phyloP scores from a whole-genome alignment of 1,284 basidiomycete species.

The Rhodofomes roseus region DNA sequence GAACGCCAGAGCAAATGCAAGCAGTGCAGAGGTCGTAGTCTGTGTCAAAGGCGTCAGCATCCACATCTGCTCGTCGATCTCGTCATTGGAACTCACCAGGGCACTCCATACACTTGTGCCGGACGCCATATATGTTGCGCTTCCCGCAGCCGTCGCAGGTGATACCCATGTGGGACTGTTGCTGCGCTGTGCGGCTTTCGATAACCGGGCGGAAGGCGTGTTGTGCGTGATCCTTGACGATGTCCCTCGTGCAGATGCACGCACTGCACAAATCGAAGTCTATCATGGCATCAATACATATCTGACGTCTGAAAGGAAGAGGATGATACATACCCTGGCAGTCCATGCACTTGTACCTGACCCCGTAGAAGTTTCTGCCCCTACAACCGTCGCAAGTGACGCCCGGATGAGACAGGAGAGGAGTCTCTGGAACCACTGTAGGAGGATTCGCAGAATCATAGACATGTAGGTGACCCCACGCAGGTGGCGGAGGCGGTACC shows the following conservation, averaged over 20 bases:
- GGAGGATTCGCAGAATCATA: background rate
- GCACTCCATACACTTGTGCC: constrained; percentile 63
- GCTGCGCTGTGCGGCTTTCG: background rate
- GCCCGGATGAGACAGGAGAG: background rate
- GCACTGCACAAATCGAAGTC: constrained; percentile 15
- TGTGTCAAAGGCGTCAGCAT: background rate
- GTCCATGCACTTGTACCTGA: constrained; percentile 70
- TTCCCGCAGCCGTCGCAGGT: constrained; percentile 67
- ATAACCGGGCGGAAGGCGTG: constrained; percentile 15
- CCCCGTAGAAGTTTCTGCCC: constrained; percentile 44
- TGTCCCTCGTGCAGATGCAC: constrained; percentile 7
- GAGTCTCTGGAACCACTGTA: background rate
- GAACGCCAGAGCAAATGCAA: constrained; percentile 52
- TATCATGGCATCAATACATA: constrained; percentile 4
- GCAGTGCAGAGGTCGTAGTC: constrained; percentile 70
- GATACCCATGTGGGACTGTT: constrained; percentile 36
- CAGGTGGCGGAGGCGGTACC: background rate
- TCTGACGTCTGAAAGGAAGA: constrained; percentile 2
- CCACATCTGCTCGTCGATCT: background rate
- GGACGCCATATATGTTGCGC: constrained; percentile 42
- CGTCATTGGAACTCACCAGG: constrained; percentile 28
- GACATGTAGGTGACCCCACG: too few species aligned
- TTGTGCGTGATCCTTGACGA: constrained; percentile 1
- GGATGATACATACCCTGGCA: constrained; percentile 43
- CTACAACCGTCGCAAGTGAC: constrained; percentile 44